Evolutionary conservation across 306 rosid species (phyloP), one percentile per base, ranked within the genome.

Genomic region (Alnus glutinosa): DNA sequence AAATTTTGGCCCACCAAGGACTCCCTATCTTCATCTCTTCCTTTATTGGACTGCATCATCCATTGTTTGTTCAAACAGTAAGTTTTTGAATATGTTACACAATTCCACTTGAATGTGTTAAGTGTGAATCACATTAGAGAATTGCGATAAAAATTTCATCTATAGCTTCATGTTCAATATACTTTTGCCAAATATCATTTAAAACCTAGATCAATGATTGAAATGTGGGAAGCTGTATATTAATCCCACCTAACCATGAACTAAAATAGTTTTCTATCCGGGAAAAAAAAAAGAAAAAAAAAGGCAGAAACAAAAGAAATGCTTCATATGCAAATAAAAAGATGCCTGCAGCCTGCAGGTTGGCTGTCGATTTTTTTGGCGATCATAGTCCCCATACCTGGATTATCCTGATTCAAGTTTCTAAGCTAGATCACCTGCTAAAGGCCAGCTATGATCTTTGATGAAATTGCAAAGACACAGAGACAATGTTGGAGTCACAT

Each of bases 11-110:
- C 55, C 52, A 55, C 75, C 50, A 79, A 76, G 52, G 66, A 52
- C 75, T 75, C 87, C 11, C 18, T 58, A 19, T 80, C 88, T 36
- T 85, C 83, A 50, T 44, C 46, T 71, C 64, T 58, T 49, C 76
- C 88, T 19, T 46, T 54, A 52, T 74, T 84, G 55, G 79, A 71
- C 77, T 85, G 90, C 94, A 85, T 76, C 77, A 79, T 52, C 74
- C 86, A 82, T 62, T 71, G 74, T 46, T 46, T 62, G 55, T 62
- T 9, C 77, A 64, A 49, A 67, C 55, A 14, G 49, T 79, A 73
- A 81, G 55, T 59, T 18, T 58, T 32, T 49, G 74, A 36, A 69
- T 19, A 32, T 39, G 52, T 71, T 58, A 16, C 42, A 16, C 1
- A 51, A 50, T 23, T 71, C 23, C 30, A 5, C n/a, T 51, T 61